These are phyloP conservation scores for Hymenoscyphus occultus DNA, from an alignment of 2,329 filamentous ascomycete species.

Conservation along the genomic window DNA sequence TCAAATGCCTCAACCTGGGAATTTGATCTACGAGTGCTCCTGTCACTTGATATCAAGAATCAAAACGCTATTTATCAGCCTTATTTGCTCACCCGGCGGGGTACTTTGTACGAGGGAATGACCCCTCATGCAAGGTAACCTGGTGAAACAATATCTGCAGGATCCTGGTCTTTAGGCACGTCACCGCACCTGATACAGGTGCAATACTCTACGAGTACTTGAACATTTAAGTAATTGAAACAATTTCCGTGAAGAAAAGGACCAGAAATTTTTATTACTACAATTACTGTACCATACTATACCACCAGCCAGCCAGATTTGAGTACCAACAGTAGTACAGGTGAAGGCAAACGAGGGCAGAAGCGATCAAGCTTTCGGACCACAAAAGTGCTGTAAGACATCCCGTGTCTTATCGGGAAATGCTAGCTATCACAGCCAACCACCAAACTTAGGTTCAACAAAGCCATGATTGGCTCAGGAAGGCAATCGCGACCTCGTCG, in stretches of 20 bases:
- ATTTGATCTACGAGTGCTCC: background rate
- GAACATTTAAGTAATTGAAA: too few species aligned
- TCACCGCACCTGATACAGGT: background rate
- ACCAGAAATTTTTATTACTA: too few species aligned
- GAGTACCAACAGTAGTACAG: too few species aligned
- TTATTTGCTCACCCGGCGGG: constrained; percentile 2
- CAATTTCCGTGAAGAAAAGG: too few species aligned
- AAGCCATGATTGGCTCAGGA: background rate
- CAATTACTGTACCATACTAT: too few species aligned
- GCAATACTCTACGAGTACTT: too few species aligned
- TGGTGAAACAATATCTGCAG: background rate
- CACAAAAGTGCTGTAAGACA: too few species aligned
- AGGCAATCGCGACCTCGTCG: constrained; percentile 1
- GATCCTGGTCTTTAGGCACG: background rate
- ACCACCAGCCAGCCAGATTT: too few species aligned
- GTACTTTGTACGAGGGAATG: constrained; percentile 3
- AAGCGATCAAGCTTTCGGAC: too few species aligned
- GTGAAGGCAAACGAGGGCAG: too few species aligned
- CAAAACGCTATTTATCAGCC: constrained; percentile 1
- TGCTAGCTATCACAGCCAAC: background rate
- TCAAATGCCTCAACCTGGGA: background rate
- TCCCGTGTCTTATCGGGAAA: background rate
- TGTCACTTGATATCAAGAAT: background rate
- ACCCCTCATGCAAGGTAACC: background rate
- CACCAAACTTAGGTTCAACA: background rate